These are phyloP conservation scores for Oryza glaberrima DNA, from an alignment of 176 grass and related monocot species.

Conservation along the genomic window DNA sequence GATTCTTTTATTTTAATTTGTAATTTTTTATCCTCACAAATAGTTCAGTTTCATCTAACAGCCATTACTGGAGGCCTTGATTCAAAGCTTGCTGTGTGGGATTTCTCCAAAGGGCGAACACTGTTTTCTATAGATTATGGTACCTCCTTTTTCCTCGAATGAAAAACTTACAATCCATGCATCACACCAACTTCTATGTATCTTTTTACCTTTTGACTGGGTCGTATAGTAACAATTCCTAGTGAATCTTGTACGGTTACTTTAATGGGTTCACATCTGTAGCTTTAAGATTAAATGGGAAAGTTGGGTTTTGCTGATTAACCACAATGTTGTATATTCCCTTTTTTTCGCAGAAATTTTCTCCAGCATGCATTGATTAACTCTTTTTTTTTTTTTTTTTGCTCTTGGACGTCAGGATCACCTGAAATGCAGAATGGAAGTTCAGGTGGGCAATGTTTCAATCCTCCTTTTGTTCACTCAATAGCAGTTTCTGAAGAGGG, in stretches of 20 bases:
- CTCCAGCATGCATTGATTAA: not conserved
- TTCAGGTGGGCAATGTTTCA: conserved; percentile 78
- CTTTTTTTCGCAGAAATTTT: not conserved
- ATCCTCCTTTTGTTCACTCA: conserved; percentile 93
- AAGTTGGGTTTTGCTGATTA: not conserved
- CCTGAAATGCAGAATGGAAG: conserved; percentile 56
- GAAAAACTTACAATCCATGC: conserved; percentile 8
- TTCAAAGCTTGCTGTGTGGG: conserved; percentile 81
- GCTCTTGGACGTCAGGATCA: conserved; percentile 53
- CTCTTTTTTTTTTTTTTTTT: not conserved
- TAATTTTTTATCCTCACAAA: not conserved
- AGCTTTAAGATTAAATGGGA: not conserved
- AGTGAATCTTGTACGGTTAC: conserved; percentile 23
- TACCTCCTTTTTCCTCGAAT: conserved; percentile 41
- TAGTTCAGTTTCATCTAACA: conserved; percentile 45
- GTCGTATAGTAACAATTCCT: conserved; percentile 27
- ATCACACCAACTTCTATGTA: conserved; percentile 2
- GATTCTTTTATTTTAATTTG: conserved; percentile 10
- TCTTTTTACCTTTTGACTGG: not conserved
- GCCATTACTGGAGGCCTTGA: conserved; percentile 85
- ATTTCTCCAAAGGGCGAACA: conserved; percentile 86
- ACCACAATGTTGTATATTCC: not conserved
- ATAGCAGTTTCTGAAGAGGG: conserved; percentile 79
- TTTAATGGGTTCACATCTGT: conserved; percentile 8
- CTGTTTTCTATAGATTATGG: conserved; percentile 88